Conservation (phyloP, 805 yeast genomes). For the Candida oleophila region DNA sequence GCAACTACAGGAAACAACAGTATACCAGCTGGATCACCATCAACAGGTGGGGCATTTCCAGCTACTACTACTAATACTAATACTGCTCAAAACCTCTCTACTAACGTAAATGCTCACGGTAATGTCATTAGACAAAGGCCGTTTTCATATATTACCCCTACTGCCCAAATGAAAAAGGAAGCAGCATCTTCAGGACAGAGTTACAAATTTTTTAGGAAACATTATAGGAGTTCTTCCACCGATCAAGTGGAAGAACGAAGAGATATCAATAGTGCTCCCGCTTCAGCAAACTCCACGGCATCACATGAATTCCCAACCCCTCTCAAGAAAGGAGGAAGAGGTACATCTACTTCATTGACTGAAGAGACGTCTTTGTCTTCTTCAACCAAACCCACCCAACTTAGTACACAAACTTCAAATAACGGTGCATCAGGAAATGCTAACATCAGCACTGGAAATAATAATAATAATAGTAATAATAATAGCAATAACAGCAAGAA, state of each 20-base stretch:
- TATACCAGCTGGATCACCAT: slow-evolving; percentile 10
- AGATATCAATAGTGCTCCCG: slow-evolving; percentile 32
- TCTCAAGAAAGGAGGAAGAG: background rate
- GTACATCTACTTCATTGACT: slow-evolving; percentile 8
- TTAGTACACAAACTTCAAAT: slow-evolving; percentile 4
- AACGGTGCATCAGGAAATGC: slow-evolving; percentile 1
- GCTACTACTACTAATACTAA: background rate
- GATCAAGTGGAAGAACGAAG: slow-evolving; percentile 23
- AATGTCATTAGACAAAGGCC: slow-evolving; percentile 30
- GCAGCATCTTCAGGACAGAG: background rate
- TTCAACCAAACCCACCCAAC: slow-evolving; percentile 17
- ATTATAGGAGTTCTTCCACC: slow-evolving; percentile 61
- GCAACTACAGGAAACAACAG: slow-evolving; percentile 4
- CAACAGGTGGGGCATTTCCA: background rate
- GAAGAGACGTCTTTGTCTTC: slow-evolving; percentile 17
- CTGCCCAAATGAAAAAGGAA: slow-evolving; percentile 14
- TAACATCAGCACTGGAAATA: background rate
- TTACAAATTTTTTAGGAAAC: slow-evolving; percentile 59
- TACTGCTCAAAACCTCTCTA: background rate
- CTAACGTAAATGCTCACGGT: background rate
- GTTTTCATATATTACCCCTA: slow-evolving; percentile 37
- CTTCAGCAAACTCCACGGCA: slow-evolving; percentile 8
- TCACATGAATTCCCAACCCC: slow-evolving; percentile 3
- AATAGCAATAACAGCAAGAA: slow-evolving; percentile 12
- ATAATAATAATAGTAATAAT: background rate